Evolutionary conservation across 257 asterid genomes (phyloP), one percentile per base, ranked within the genome.

Genomic region (Ehretia macrophylla): DNA sequence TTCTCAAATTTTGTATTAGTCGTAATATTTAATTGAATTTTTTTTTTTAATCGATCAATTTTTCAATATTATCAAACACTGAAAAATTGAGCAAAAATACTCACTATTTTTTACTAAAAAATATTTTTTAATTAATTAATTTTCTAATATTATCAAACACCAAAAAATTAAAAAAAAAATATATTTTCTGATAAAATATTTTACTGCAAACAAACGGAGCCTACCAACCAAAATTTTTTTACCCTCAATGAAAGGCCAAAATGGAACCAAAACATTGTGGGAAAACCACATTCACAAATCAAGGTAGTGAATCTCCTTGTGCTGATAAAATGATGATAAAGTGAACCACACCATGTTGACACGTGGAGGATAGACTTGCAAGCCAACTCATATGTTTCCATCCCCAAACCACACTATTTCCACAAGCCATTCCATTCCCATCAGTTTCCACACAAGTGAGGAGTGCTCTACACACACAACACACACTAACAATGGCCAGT

Each of bases 401-500:
- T 10, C 40, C 37, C 51, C 23, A 42, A 11, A 45, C 62, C 85
- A 80, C 85, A 65, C 83, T 78, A 74, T 74, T 76, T 76, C 85
- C 81, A 68, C 85, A 70, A 67, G 77, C 79, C 70, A 60, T 18
- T 17, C 59, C 16, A 48, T 48, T 55, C 46, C 14, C 55, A n/a
- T n/a, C n/a, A n/a, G n/a, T n/a, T 11, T 42, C 1, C 16, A 17
- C 67, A 58, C 21, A 38, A 42, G 8, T 20, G 13, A 20, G n/a
- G n/a, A n/a, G n/a, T n/a, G 10, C 58, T 14, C 50, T 17, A 19
- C 52, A 20, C 45, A 5, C 52, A 14, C 18, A 37, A 12, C 39
- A 32, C 37, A 22, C 32, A 19, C 38, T 46, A 8, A 71, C 54
- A 72, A 83, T 83, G 90, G 95, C 95, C 17, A n/a, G n/a, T n/a